These are phyloP conservation scores for Pythium pyrilobum DNA, from an alignment of 352 stramenopile genomes.

Conservation along the genomic window DNA sequence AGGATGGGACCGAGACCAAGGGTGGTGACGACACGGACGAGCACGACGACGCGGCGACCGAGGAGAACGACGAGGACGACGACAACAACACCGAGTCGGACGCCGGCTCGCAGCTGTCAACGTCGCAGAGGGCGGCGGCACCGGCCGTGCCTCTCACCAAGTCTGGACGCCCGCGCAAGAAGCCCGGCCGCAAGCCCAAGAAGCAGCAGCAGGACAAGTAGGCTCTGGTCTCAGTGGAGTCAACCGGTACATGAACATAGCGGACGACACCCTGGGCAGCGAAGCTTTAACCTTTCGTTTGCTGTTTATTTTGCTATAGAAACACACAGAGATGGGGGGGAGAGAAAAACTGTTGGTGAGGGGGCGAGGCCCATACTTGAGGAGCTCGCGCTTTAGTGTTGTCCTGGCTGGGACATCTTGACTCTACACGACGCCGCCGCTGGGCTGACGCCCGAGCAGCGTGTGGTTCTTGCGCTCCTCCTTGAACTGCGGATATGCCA, in stretches of 20 bases:
- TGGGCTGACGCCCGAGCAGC: slow-evolving; percentile 51
- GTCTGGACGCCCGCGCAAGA: slow-evolving; percentile 42
- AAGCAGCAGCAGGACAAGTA: slow-evolving; percentile 6
- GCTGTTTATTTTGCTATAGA: slow-evolving; percentile 5
- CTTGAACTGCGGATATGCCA: slow-evolving; percentile 57
- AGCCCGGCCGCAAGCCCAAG: slow-evolving; percentile 44
- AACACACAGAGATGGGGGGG: slow-evolving; percentile 9
- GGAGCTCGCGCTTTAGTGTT: too few relatives aligned
- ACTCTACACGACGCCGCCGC: slow-evolving; percentile 56
- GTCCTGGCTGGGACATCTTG: background rate
- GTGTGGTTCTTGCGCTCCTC: slow-evolving; percentile 68
- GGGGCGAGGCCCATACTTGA: too few relatives aligned
- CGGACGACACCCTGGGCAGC: too few relatives aligned
- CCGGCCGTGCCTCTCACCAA: slow-evolving; percentile 30
- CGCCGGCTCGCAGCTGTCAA: background rate
- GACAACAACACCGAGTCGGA: slow-evolving; percentile 16
- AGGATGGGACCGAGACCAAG: slow-evolving; percentile 15
- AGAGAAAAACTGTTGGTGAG: background rate
- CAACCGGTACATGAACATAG: too few relatives aligned
- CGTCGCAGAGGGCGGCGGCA: background rate
- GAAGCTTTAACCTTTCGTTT: slow-evolving; percentile 8
- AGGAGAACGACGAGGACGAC: slow-evolving; percentile 17
- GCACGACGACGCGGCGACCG: slow-evolving; percentile 11
- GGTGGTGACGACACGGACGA: slow-evolving; percentile 17
- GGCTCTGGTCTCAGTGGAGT: too few relatives aligned